Conservation (phyloP, 805 yeast genomes). For the Pichia exigua region DNA sequence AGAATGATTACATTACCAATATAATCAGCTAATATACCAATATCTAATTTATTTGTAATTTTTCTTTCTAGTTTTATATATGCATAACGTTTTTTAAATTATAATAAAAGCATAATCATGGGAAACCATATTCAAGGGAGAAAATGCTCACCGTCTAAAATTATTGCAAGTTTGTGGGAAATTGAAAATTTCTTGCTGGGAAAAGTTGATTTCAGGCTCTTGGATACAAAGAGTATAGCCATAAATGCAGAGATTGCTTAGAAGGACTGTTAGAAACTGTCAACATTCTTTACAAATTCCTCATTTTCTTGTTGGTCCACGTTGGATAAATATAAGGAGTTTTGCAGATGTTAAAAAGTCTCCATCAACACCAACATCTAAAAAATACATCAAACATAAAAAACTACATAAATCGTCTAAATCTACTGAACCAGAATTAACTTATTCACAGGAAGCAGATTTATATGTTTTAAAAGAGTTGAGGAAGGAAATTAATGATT, state of each 20-base stretch:
- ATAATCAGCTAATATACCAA: background rate
- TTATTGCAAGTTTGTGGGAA: background rate
- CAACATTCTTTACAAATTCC: background rate
- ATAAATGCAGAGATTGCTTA: too few relatives aligned
- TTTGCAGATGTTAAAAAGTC: background rate
- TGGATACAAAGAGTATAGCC: too few relatives aligned
- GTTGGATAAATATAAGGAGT: background rate
- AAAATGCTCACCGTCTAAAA: background rate
- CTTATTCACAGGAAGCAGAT: conserved; percentile 1
- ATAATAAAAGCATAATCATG: background rate
- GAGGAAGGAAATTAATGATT: background rate
- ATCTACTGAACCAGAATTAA: background rate
- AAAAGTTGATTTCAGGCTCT: background rate
- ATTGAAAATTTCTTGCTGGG: background rate
- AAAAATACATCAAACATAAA: background rate
- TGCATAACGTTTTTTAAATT: background rate
- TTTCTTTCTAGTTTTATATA: background rate
- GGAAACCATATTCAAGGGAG: background rate
- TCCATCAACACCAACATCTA: background rate
- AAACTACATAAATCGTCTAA: background rate
- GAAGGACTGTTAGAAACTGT: background rate
- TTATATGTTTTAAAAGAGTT: conserved; percentile 1
- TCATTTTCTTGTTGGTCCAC: background rate
- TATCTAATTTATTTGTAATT: too few relatives aligned
- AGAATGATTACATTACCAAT: conserved; percentile 11